Evolutionary conservation across 805 yeast genomes (phyloP).

Genomic region (Candida suzukii): DNA sequence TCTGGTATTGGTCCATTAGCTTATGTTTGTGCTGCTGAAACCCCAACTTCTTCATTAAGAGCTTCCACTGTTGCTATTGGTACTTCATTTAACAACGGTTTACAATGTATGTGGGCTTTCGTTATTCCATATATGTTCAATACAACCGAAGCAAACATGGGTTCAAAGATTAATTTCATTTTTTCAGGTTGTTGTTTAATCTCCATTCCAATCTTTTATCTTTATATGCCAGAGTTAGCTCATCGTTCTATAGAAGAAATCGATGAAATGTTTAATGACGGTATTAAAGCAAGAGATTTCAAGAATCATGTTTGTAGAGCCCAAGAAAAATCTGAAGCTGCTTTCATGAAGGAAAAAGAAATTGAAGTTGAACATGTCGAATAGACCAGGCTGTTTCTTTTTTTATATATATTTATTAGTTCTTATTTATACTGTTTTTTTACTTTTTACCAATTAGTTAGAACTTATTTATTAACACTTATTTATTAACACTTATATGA

Average conservation of each 20-base stretch:
- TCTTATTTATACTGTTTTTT: no score
- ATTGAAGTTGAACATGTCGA: neutral
- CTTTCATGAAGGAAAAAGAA: neutral
- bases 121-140: constrained; percentile 44
- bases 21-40: constrained; percentile 26
- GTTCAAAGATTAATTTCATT: constrained; percentile 43
- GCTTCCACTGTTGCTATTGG: constrained; percentile 33
- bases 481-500: no score
- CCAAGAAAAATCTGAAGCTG: neutral
- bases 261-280: constrained; percentile 41
- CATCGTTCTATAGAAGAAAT: constrained; percentile 54
- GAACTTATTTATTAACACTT: no score
- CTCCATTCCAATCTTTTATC: constrained; percentile 35
- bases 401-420: no score
- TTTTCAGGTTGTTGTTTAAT: constrained; percentile 32
- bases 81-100: constrained; percentile 22
- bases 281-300: constrained; percentile 25
- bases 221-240: constrained; percentile 54
- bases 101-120: constrained; percentile 28
- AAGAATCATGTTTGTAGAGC: constrained; percentile 4
- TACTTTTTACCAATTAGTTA: no score
- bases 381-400: no score
- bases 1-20: constrained; percentile 24
- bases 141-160: constrained; percentile 37
- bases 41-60: constrained; percentile 32